Base-by-base conservation (phyloP, 169 alveolate genomes). In the Babesia bigemina region DNA sequence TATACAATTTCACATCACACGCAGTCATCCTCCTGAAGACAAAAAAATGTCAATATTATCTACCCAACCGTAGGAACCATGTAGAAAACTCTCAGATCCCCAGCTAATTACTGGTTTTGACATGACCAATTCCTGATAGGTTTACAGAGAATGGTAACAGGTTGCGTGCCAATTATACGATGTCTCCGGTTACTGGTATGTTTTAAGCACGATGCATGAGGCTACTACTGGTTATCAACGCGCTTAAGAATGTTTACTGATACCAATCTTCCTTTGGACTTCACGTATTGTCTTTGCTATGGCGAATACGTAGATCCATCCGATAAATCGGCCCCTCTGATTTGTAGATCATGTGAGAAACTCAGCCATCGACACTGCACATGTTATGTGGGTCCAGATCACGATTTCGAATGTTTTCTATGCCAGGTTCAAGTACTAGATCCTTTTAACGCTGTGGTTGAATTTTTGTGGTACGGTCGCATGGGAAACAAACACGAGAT, bases 381-480 rank as follows among this genome's bases (percentile, higher is more conserved):
- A 21, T 47, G 59, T 55, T 79, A 83, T 52, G 63, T 59, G 26
- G 75, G 84, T 26, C 57, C 56, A 13, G 77, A 79, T 24, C 75
- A 75, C 28, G 88, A 86, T 58, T 89, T 91, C 65, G 84, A 79
- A 76, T 91, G 95, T 74, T 55, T 49, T 26, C 84, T 75, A 17
- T 91, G 95, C 61, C 83, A 86, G 29, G 47, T 91, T 22, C 84
- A 83, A 48, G 85, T 61, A 22, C 52, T 91, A 29, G 95, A 91
- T 57, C 95, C 95, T 14, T 91, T 91, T 53, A 85, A 91, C 74
- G 69, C 90, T 29, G 62, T 90, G 49, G 63, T 75, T 42, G 81
- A 91, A 71, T 88, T 79, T 28, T 59, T 86, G 45, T 86, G 92
- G 92, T 77, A 88, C 62, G 89, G 78, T 24, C 58, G 81, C 50